Conservation (phyloP, 306 rosid genomes). For the Castanea crenata region DNA sequence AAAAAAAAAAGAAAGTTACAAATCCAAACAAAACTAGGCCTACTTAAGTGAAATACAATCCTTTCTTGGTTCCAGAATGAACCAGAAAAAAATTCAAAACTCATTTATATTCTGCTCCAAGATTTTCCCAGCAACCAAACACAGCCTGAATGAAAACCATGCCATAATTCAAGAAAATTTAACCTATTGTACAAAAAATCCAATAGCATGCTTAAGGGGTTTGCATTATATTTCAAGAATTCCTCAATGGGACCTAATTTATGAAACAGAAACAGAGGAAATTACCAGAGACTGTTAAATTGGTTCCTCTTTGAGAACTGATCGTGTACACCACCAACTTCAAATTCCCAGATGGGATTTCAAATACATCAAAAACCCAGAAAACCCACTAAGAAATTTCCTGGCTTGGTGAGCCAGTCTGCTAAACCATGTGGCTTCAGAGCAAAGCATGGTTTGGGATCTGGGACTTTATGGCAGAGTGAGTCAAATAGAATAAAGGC, state of each 20-base stretch:
- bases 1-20: not conserved
- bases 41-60: too few relatives aligned
- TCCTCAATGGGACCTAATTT: not conserved
- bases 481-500: not conserved
- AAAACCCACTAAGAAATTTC: not conserved
- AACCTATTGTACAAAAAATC: too few relatives aligned
- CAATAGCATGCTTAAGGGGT: too few relatives aligned
- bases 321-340: not conserved
- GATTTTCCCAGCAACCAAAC: too few relatives aligned
- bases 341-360: not conserved
- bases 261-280: not conserved
- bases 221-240: too few relatives aligned
- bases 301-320: constrained; percentile 12
- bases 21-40: too few relatives aligned
- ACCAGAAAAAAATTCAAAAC: too few relatives aligned
- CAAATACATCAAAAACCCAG: too few relatives aligned
- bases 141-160: too few relatives aligned
- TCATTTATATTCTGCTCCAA: too few relatives aligned
- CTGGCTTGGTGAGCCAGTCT: not conserved
- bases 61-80: too few relatives aligned
- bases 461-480: constrained; percentile 17
- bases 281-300: constrained; percentile 20
- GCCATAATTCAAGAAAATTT: too few relatives aligned
- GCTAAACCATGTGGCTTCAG: constrained; percentile 19
- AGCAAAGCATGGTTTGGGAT: constrained; percentile 13